A percentile compares a stretch with the other conserved stretches of the same genome.
These are phyloP conservation scores for Mortierella sp. DNA, from an alignment of 371 early-diverging fungal genomes.

Conservation along the genomic window DNA sequence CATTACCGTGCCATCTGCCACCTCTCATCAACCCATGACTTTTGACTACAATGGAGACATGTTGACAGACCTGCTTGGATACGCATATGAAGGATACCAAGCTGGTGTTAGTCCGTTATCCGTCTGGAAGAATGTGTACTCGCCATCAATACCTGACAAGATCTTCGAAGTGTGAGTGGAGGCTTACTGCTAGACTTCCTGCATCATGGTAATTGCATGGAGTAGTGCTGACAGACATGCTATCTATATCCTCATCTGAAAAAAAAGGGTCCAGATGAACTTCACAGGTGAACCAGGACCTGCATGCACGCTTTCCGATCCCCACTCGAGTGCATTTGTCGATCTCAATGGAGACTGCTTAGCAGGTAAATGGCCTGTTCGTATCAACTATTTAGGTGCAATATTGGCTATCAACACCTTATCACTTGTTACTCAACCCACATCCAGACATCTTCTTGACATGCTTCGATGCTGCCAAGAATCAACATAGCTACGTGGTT, in stretches of 20 bases:
- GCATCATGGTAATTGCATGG: too few relatives aligned
- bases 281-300: conserved; percentile 41
- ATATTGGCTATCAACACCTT: neutral
- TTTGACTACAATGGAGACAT: conserved; percentile 85
- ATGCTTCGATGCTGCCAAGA: conserved; percentile 62
- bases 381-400: neutral
- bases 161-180: conserved; percentile 52
- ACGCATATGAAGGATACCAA: conserved; percentile 55
- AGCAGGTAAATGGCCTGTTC: conserved; percentile 63
- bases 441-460: conserved; percentile 82
- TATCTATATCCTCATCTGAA: too few relatives aligned
- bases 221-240: too few relatives aligned
- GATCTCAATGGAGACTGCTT: conserved; percentile 94
- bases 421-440: too few relatives aligned
- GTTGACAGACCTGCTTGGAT: conserved; percentile 83
- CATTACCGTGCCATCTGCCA: conserved; percentile 65
- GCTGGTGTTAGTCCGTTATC: conserved; percentile 53
- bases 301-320: conserved; percentile 75
- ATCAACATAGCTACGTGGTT: conserved; percentile 71
- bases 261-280: conserved; percentile 38
- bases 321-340: conserved; percentile 91
- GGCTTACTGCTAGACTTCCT: too few relatives aligned
- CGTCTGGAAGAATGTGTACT: conserved; percentile 66
- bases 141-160: conserved; percentile 22
- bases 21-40: conserved; percentile 77